phyloP scores from a whole-genome alignment of 1,284 basidiomycete genomes.

The Marasmius oreades region DNA sequence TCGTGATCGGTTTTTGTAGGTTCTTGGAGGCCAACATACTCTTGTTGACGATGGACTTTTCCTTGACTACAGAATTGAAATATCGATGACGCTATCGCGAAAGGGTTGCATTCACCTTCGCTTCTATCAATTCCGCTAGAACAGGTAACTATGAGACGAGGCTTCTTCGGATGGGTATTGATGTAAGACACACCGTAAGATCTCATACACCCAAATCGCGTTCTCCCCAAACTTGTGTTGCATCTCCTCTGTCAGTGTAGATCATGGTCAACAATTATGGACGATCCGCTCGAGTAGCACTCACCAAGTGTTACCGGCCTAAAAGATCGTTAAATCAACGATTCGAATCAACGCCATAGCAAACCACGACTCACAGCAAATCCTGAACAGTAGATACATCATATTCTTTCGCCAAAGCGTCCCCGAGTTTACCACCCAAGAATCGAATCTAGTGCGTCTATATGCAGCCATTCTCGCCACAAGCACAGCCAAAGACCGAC shows the following conservation, averaged over 20 bases:
- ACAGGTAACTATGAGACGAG: slow-evolving; percentile 7
- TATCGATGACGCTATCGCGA: background rate
- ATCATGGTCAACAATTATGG: background rate
- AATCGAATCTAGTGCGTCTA: slow-evolving; percentile 73
- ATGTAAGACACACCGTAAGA: slow-evolving; percentile 55
- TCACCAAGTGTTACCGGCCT: slow-evolving; percentile 15
- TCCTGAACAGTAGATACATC: slow-evolving; percentile 88
- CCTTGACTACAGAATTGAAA: slow-evolving; percentile 61
- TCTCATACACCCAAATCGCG: slow-evolving; percentile 90
- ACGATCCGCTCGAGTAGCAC: background rate
- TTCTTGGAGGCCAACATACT: slow-evolving; percentile 96
- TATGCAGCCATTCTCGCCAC: too few species aligned
- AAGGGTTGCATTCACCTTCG: slow-evolving; percentile 57
- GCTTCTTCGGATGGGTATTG: background rate
- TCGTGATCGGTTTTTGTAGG: slow-evolving; percentile 73
- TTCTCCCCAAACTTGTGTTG: slow-evolving; percentile 82
- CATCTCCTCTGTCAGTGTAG: slow-evolving; percentile 59
- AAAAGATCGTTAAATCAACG: slow-evolving; percentile 43
- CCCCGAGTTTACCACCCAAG: slow-evolving; percentile 92
- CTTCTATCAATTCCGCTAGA: slow-evolving; percentile 83
- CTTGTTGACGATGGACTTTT: slow-evolving; percentile 78
- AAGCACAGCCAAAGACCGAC: slow-evolving; percentile 31
- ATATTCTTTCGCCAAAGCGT: slow-evolving; percentile 84
- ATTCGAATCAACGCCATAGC: slow-evolving; percentile 5
- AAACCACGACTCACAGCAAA: slow-evolving; percentile 55